Base-by-base conservation (phyloP, 2,329 filamentous ascomycete genomes). In the Hymenoscyphus occultus region DNA sequence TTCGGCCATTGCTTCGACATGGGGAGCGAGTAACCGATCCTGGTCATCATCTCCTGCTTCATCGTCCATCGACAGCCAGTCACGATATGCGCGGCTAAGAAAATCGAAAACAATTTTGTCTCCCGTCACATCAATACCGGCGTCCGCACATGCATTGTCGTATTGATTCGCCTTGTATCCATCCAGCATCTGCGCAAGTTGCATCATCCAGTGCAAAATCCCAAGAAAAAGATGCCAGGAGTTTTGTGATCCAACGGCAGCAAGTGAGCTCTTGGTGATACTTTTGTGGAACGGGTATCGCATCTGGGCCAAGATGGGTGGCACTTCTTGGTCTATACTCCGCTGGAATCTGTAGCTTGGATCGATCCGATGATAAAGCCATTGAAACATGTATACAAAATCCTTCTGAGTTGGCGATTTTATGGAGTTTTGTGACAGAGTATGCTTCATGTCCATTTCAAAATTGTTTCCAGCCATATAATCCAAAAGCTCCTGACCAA, bases 151-250 rank as follows among this genome's bases (percentile, higher is more conserved):
- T 0, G 93, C 93, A 61, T 97, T 90, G 70, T 97, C 93, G 76
- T 97, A 99, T 58, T 87, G 87, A 65, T 93, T 90, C 63, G 81
- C 78, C 1, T 86, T 82, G 74, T 93, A 98, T 28, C 90, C 86
- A 68, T 98, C 93, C 74, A 98, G 86, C 89, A 98, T 96, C 71
- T 94, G 89, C 4, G 92, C 92, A 61, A 99, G 82, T 77, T 98
- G 93, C 94, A 99, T 97, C 88, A 99, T 94, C 95, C 95, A 99
- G 79, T 99, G 93, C 60, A 99, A 82, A 76, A 99, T 81, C 0
- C 93, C 95, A 13, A 99, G 81, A 74, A 99, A 98, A 0, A 92
- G 95, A 68, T 90, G 90, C 95, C 95, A 99, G 13, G 74, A 74
- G 75, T 98, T 98, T 78, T 97, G 93, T 2, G 93, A 94, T 70